A percentile compares a stretch with the other conserved stretches of the same genome.
Evolutionary conservation across 345 rosid genomes (phyloP).

Genomic region (Erucastrum elatum): DNA sequence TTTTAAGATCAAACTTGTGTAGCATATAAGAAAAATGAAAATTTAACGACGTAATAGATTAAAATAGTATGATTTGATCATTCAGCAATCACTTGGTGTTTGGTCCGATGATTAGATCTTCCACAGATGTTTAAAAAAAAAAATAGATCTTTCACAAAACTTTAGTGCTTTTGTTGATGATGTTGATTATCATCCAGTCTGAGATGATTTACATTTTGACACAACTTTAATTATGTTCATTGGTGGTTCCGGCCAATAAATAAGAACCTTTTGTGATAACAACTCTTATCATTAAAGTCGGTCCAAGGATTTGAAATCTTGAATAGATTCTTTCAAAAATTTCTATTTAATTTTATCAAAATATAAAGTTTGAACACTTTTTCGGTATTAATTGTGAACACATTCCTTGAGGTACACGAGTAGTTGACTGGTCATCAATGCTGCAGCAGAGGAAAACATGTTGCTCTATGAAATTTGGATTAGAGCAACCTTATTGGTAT

Average conservation of each 20-base stretch:
- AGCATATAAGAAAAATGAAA: background rate
- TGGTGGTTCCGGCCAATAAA: conserved; percentile 37
- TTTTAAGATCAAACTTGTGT: background rate
- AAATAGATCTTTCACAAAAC: background rate
- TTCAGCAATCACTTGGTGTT: background rate
- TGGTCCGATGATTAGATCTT: background rate
- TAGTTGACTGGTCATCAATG: conserved; percentile 34
- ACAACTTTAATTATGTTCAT: background rate
- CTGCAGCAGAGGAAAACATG: conserved; percentile 9
- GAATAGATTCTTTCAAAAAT: background rate
- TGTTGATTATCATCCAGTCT: background rate
- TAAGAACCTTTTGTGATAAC: conserved; percentile 23
- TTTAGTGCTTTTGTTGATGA: background rate
- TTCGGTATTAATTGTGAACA: conserved; percentile 38
- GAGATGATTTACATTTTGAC: background rate
- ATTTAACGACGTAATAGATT: background rate
- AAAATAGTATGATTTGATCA: background rate
- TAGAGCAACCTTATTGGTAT: no score
- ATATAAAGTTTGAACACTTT: conserved; percentile 7
- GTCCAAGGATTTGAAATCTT: conserved; percentile 24
- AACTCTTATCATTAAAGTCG: conserved; percentile 28
- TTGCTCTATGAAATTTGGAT: background rate
- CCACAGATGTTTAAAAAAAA: background rate
- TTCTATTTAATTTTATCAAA: background rate
- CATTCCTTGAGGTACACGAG: conserved; percentile 35